phyloP scores from a whole-genome alignment of 108 stramenopile genomes.

The Mayamaea pseudoterrestris region DNA sequence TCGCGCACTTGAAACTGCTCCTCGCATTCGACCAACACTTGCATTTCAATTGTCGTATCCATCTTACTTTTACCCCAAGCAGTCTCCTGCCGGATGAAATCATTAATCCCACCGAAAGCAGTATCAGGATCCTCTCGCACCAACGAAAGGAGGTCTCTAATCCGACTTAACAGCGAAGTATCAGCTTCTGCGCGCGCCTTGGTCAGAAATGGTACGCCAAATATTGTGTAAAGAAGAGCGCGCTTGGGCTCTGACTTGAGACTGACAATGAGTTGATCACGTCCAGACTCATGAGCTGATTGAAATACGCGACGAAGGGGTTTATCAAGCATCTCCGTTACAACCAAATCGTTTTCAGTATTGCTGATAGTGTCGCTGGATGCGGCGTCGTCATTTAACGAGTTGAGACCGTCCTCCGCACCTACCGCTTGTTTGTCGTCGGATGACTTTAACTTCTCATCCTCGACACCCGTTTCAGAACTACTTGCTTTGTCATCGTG shows the following conservation, averaged over 20 bases:
- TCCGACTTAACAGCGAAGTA: background rate
- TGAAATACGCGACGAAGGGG: slow-evolving; percentile 5
- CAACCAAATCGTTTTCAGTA: too few relatives aligned
- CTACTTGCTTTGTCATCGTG: background rate
- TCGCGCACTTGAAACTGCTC: slow-evolving; percentile 46
- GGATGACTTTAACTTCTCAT: too few relatives aligned
- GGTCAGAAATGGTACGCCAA: slow-evolving; percentile 11
- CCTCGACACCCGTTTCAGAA: background rate
- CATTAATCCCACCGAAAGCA: background rate
- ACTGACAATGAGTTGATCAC: slow-evolving; percentile 9
- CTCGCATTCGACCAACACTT: slow-evolving; percentile 39
- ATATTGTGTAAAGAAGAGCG: slow-evolving; percentile 1
- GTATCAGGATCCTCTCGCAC: background rate
- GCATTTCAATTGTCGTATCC: slow-evolving; percentile 27
- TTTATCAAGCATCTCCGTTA: slow-evolving; percentile 9
- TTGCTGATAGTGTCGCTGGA: background rate
- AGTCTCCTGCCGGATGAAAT: background rate
- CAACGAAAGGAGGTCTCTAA: background rate
- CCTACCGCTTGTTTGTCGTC: too few relatives aligned
- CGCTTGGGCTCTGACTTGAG: slow-evolving; percentile 3
- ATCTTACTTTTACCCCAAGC: background rate
- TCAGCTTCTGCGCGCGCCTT: slow-evolving; percentile 1
- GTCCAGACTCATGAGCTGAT: slow-evolving; percentile 12
- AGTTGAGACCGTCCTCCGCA: too few relatives aligned
- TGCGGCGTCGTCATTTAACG: too few relatives aligned